phyloP scores from a whole-genome alignment of 441 rosid genomes.

The Biscutella laevigata region DNA sequence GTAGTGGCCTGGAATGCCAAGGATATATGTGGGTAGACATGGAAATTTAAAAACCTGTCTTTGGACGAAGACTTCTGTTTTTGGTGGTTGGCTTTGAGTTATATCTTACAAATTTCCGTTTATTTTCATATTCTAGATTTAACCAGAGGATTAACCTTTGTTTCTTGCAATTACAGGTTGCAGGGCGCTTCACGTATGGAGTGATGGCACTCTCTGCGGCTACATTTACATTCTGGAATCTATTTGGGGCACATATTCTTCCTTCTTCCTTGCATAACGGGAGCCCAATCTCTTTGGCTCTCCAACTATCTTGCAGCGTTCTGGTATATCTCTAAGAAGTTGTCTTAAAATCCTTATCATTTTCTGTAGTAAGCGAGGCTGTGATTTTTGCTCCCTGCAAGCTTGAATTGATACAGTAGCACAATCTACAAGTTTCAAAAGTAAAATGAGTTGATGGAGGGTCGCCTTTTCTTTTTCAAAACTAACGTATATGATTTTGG shows the following conservation, averaged over 20 bases:
- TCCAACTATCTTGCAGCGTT: slow-evolving; percentile 95
- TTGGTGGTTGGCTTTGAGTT: not conserved
- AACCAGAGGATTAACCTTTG: not conserved
- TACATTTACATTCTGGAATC: slow-evolving; percentile 84
- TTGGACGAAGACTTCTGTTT: not conserved
- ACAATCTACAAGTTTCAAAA: not conserved
- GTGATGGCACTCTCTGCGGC: slow-evolving; percentile 92
- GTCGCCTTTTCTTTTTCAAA: not conserved
- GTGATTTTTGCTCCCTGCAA: not conserved
- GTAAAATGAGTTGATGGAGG: not conserved
- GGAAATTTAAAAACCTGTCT: not conserved
- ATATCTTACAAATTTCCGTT: not conserved
- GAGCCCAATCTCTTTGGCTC: slow-evolving; percentile 70
- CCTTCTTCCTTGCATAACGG: slow-evolving; percentile 60
- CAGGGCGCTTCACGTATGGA: slow-evolving; percentile 95
- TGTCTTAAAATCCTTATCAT: not conserved
- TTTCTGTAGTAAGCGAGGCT: not conserved
- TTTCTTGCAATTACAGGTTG: slow-evolving; percentile 39
- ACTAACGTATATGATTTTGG: not conserved
- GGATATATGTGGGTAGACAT: not conserved
- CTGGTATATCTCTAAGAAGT: slow-evolving; percentile 61
- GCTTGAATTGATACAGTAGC: not conserved
- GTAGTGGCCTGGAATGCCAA: not conserved
- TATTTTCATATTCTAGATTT: not conserved
- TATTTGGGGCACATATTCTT: slow-evolving; percentile 58